A percentile compares a stretch with the other conserved stretches of the same genome.
Conservation (phyloP, 2,329 filamentous ascomycete genomes). For the Fonsecaea nubica region DNA sequence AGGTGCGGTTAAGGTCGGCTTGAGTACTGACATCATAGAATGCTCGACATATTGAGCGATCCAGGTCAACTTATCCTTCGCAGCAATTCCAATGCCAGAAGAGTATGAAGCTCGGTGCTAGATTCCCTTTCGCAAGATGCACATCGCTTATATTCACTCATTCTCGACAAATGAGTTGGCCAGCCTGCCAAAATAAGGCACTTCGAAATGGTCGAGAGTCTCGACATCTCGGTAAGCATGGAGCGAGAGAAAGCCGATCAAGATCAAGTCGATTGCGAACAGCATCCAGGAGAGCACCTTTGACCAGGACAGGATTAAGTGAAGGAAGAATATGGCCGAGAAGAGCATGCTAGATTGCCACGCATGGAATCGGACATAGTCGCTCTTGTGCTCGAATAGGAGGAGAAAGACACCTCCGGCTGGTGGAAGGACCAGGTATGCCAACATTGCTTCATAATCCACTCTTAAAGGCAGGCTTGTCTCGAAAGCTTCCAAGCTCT, state of each 20-base stretch:
- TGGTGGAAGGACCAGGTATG: conserved; percentile 85
- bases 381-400: conserved; percentile 89
- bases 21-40: neutral
- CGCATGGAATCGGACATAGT: conserved; percentile 96
- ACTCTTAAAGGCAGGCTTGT: conserved; percentile 86
- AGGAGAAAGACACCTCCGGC: conserved; percentile 83
- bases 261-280: conserved; percentile 73
- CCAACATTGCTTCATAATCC: conserved; percentile 88
- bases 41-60: neutral
- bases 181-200: conserved; percentile 83
- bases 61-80: neutral
- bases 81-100: neutral
- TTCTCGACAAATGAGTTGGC: conserved; percentile 91
- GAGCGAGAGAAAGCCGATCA: conserved; percentile 78
- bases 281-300: conserved; percentile 82
- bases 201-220: conserved; percentile 73
- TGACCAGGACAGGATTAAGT: conserved; percentile 87
- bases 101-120: neutral
- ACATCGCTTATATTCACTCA: conserved; percentile 59
- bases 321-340: conserved; percentile 71
- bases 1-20: neutral
- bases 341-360: conserved; percentile 93
- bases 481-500: conserved; percentile 80
- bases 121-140: neutral
- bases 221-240: conserved; percentile 84